phyloP scores from a whole-genome alignment of 306 rosid species.

The Coriaria nepalensis region DNA sequence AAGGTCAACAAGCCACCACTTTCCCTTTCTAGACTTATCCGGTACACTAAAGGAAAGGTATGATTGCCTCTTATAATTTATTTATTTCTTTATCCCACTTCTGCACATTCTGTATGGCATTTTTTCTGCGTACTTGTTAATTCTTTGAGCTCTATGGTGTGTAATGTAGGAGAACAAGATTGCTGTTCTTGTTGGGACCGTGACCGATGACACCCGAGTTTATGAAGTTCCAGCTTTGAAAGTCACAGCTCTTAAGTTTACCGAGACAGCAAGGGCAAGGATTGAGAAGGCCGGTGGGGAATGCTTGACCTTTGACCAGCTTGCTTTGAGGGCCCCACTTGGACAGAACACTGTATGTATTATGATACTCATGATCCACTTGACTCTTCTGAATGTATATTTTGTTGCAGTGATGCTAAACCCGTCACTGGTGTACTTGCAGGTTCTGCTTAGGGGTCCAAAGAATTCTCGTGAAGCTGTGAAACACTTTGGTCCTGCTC shows the following conservation, averaged over 20 bases:
- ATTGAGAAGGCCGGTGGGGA: slow-evolving; percentile 73
- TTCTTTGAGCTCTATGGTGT: background rate
- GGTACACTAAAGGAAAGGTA: slow-evolving; percentile 54
- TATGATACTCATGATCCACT: background rate
- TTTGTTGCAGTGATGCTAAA: background rate
- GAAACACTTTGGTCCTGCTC: slow-evolving; percentile 79
- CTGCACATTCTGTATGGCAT: background rate
- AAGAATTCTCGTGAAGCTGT: slow-evolving; percentile 76
- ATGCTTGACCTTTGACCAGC: slow-evolving; percentile 73
- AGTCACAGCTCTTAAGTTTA: slow-evolving; percentile 69
- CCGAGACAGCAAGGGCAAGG: slow-evolving; percentile 72
- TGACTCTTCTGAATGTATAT: background rate
- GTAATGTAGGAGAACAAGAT: slow-evolving; percentile 44
- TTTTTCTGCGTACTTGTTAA: background rate
- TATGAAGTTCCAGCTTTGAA: slow-evolving; percentile 63
- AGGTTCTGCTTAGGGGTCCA: slow-evolving; percentile 71
- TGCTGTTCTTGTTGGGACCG: slow-evolving; percentile 59
- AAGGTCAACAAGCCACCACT: slow-evolving; percentile 75
- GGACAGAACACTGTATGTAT: slow-evolving; percentile 68
- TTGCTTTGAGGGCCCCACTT: slow-evolving; percentile 62
- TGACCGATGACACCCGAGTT: slow-evolving; percentile 54
- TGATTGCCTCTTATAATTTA: background rate
- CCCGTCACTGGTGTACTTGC: background rate
- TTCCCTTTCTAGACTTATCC: slow-evolving; percentile 60
- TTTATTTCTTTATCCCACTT: background rate